Conservation (phyloP, 2,329 filamentous ascomycete species). For the Pseudogymnoascus sp. region DNA sequence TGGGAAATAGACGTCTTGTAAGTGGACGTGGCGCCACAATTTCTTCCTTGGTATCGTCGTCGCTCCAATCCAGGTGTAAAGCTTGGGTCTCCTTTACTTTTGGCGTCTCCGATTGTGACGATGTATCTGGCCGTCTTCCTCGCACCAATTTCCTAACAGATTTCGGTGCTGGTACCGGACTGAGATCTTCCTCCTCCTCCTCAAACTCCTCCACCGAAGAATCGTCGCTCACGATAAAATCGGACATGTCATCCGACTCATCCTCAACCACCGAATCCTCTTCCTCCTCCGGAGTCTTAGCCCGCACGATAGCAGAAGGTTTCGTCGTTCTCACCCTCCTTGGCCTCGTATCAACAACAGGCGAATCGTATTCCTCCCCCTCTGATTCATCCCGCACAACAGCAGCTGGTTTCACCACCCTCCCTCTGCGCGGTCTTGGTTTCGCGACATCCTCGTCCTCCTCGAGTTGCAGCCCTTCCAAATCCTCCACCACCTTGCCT, state of each 20-base stretch:
- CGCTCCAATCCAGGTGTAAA: neutral
- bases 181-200: constrained; percentile 17
- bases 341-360: neutral
- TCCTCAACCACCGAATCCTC: neutral
- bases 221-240: constrained; percentile 27
- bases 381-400: neutral
- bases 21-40: neutral
- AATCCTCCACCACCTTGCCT: neutral
- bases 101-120: neutral
- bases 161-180: constrained; percentile 16
- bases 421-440: neutral
- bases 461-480: neutral
- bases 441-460: neutral
- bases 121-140: constrained; percentile 16
- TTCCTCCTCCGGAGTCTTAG: neutral
- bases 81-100: neutral
- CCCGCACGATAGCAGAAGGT: neutral
- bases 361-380: constrained; percentile 13
- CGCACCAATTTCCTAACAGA: constrained; percentile 22
- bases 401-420: neutral
- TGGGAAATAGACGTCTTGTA: neutral
- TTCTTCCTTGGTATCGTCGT: neutral
- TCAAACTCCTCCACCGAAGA: constrained; percentile 16
- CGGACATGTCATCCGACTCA: constrained; percentile 20
- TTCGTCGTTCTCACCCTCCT: neutral